phyloP scores from a whole-genome alignment of 352 stramenopile species.

The Peronospora tabacina region DNA sequence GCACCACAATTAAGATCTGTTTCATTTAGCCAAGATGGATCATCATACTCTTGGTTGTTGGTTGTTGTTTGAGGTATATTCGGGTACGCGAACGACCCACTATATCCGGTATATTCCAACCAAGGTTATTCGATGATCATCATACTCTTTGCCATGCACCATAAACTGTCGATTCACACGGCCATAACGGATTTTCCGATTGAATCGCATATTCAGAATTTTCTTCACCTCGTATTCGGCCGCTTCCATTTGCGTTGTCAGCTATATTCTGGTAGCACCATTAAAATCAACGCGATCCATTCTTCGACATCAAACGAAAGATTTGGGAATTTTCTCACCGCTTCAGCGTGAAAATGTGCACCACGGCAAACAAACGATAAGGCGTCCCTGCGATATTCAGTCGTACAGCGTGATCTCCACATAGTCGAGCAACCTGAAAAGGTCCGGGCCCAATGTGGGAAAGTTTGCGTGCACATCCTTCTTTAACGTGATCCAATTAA shows the following conservation, averaged over 20 bases:
- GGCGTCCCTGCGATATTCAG: neutral
- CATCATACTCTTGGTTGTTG: no score
- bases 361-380: neutral
- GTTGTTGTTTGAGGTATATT: no score
- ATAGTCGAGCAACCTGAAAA: neutral
- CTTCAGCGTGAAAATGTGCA: neutral
- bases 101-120: no score
- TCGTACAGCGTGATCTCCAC: neutral
- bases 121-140: no score
- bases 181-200: conserved; percentile 2
- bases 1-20: conserved; percentile 10
- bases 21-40: conserved; percentile 9
- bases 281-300: conserved; percentile 12
- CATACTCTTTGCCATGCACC: conserved; percentile 10
- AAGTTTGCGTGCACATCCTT: neutral
- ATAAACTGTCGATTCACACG: conserved; percentile 4
- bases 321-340: neutral
- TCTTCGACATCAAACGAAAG: neutral
- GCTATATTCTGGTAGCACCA: conserved; percentile 18
- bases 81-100: no score
- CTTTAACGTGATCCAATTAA: neutral
- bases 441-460: neutral
- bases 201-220: conserved; percentile 18
- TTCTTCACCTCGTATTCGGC: conserved; percentile 11
- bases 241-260: neutral